Percentiles rank a stretch among this genome's conserved stretches.
Conservation (phyloP, 2,329 filamentous ascomycete genomes). For the Aspergillus pseudoglaucus region DNA sequence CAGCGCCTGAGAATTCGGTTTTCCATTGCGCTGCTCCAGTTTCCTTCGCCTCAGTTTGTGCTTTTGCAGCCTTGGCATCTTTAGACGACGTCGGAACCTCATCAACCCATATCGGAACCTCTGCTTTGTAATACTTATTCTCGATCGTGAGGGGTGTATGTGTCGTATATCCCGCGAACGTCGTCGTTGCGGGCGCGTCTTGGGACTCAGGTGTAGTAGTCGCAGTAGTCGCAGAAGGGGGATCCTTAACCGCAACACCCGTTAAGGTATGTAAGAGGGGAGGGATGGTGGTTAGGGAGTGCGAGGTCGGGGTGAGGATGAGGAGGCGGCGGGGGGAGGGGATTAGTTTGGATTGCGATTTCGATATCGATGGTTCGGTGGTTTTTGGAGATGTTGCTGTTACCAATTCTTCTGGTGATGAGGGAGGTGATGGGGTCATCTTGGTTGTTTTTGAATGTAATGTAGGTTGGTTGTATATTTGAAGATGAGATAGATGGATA, state of each 20-base stretch:
- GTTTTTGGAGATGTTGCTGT: too few species aligned
- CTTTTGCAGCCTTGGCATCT: neutral
- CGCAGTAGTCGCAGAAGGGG: slow-evolving; percentile 12
- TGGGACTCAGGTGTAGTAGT: neutral
- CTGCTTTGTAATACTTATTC: slow-evolving; percentile 40
- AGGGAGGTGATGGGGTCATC: neutral
- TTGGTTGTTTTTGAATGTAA: too few species aligned
- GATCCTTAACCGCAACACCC: slow-evolving; percentile 21
- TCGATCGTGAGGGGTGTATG: slow-evolving; percentile 35
- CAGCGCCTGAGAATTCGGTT: slow-evolving; percentile 34
- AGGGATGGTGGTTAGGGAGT: slow-evolving; percentile 31
- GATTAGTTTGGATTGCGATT: slow-evolving; percentile 16
- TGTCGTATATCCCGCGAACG: slow-evolving; percentile 42
- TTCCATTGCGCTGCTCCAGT: slow-evolving; percentile 28
- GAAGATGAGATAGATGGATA: neutral
- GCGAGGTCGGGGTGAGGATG: slow-evolving; percentile 32
- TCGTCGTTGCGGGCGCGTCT: slow-evolving; percentile 9
- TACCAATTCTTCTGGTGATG: slow-evolving; percentile 1
- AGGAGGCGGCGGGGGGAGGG: slow-evolving; percentile 37
- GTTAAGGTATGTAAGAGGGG: slow-evolving; percentile 32
- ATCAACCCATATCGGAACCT: slow-evolving; percentile 43
- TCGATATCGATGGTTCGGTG: neutral
- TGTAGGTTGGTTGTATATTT: neutral
- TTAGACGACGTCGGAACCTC: slow-evolving; percentile 28
- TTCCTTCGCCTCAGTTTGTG: neutral